Conservation (phyloP, 1,139 yeast species). For the Saccharomyces hybrid region DNA sequence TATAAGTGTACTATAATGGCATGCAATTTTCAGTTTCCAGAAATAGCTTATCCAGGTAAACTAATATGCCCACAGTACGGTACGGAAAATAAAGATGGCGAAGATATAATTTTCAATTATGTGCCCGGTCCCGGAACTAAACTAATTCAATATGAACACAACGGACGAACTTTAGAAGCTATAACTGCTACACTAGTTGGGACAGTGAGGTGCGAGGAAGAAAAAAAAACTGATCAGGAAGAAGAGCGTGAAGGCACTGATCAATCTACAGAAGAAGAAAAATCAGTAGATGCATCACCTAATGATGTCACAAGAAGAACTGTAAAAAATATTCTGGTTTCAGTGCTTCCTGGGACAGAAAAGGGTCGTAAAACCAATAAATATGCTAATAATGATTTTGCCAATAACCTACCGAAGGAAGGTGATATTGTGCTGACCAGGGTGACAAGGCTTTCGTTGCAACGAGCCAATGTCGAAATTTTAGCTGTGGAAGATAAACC, state of each 20-base stretch:
- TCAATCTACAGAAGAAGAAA: slow-evolving; percentile 4
- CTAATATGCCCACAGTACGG: slow-evolving; percentile 42
- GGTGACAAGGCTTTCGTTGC: slow-evolving; percentile 54
- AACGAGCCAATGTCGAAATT: slow-evolving; percentile 78
- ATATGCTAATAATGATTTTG: slow-evolving; percentile 29
- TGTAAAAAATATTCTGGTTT: slow-evolving; percentile 12
- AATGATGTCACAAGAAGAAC: slow-evolving; percentile 11
- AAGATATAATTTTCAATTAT: slow-evolving; percentile 34
- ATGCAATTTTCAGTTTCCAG: slow-evolving; percentile 29
- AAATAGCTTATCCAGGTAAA: slow-evolving; percentile 72
- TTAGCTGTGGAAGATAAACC: slow-evolving; percentile 64
- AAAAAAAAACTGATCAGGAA: slow-evolving; percentile 12
- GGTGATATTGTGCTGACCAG: slow-evolving; percentile 76
- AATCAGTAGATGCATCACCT: neutral
- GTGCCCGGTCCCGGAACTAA: slow-evolving; percentile 43
- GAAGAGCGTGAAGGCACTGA: slow-evolving; percentile 11
- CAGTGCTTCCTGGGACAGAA: slow-evolving; percentile 18
- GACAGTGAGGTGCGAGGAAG: slow-evolving; percentile 36
- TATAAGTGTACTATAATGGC: slow-evolving; percentile 2
- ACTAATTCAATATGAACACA: slow-evolving; percentile 22
- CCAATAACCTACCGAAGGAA: slow-evolving; percentile 68
- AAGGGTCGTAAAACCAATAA: slow-evolving; percentile 7
- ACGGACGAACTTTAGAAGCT: slow-evolving; percentile 32
- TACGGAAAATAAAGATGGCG: slow-evolving; percentile 19
- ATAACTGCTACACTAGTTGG: slow-evolving; percentile 70